Conservation (phyloP, 2,329 filamentous ascomycete species). For the Pleomassaria siparia region DNA sequence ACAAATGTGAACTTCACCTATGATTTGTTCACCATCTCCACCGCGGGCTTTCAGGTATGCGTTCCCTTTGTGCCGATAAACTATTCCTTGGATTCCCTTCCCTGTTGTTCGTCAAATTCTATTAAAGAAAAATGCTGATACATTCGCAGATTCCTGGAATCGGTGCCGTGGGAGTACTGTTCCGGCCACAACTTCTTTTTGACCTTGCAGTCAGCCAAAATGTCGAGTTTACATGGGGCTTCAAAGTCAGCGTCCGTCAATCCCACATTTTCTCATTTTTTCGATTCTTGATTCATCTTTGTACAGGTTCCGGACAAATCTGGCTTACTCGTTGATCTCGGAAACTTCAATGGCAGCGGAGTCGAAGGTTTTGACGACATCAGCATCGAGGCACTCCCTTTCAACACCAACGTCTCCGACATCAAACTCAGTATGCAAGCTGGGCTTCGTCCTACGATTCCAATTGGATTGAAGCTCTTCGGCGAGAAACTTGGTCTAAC, state of each 20-base stretch:
- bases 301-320: conserved; percentile 11
- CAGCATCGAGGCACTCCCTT: conserved; percentile 1
- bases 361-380: conserved; percentile 6
- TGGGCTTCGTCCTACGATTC: conserved; percentile 5
- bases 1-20: not conserved
- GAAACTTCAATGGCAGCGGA: conserved; percentile 3
- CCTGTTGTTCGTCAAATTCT: not conserved
- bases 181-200: conserved; percentile 6
- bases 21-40: conserved; percentile 4
- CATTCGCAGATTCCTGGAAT: conserved; percentile 4
- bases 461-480: conserved; percentile 6
- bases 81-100: no score
- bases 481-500: conserved; percentile 2
- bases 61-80: not conserved
- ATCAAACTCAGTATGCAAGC: conserved; percentile 1
- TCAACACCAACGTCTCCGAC: conserved; percentile 10
- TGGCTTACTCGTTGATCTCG: conserved; percentile 10
- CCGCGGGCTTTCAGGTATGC: conserved; percentile 6
- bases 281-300: not conserved
- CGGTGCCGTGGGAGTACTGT: conserved; percentile 4
- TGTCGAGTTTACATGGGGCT: conserved; percentile 8
- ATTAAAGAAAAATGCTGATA: conserved; percentile 1
- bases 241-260: conserved; percentile 8
- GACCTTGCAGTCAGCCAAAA: not conserved
- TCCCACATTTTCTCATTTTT: not conserved